Conservation (phyloP, 2,329 filamentous ascomycete genomes). For the Colletotrichum neosansevieriae region DNA sequence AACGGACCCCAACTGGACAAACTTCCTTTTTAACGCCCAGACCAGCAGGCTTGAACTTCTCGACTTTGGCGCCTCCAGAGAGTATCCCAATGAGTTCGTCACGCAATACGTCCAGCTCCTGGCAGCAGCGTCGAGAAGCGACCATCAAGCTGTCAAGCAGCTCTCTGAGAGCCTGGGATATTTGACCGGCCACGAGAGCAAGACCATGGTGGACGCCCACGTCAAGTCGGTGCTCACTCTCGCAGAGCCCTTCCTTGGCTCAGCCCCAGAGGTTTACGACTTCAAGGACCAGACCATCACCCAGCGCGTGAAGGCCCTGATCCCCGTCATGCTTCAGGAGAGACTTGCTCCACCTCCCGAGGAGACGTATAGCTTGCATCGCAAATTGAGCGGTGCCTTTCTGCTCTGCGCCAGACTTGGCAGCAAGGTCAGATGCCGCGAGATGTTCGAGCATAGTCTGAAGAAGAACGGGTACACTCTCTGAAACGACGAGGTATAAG, state of each 20-base stretch:
- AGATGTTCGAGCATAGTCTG: constrained; percentile 77
- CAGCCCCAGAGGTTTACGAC: constrained; percentile 87
- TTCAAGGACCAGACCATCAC: constrained; percentile 97
- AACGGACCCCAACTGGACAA: constrained; percentile 99
- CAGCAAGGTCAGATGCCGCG: constrained; percentile 83
- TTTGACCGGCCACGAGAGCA: constrained; percentile 89
- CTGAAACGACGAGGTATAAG: neutral
- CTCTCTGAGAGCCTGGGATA: constrained; percentile 87
- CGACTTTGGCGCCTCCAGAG: constrained; percentile 93
- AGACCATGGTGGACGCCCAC: constrained; percentile 89
- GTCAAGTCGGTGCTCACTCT: constrained; percentile 89
- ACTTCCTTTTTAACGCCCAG: constrained; percentile 88
- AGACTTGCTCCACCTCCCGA: constrained; percentile 91
- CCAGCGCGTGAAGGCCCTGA: constrained; percentile 86
- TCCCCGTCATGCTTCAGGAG: constrained; percentile 94
- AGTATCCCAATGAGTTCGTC: constrained; percentile 85
- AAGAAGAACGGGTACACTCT: constrained; percentile 48
- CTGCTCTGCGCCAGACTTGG: constrained; percentile 88
- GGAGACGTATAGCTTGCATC: constrained; percentile 95
- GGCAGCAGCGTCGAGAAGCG: constrained; percentile 79
- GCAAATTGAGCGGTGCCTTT: constrained; percentile 96
- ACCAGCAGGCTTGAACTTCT: constrained; percentile 85
- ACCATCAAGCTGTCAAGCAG: constrained; percentile 72
- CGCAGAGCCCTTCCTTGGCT: constrained; percentile 86
- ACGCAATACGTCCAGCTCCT: constrained; percentile 83